Percentiles rank a stretch among this genome's conserved stretches.
phyloP scores from a whole-genome alignment of 2,329 filamentous ascomycete species.

The Phaeosphaeria sp. region DNA sequence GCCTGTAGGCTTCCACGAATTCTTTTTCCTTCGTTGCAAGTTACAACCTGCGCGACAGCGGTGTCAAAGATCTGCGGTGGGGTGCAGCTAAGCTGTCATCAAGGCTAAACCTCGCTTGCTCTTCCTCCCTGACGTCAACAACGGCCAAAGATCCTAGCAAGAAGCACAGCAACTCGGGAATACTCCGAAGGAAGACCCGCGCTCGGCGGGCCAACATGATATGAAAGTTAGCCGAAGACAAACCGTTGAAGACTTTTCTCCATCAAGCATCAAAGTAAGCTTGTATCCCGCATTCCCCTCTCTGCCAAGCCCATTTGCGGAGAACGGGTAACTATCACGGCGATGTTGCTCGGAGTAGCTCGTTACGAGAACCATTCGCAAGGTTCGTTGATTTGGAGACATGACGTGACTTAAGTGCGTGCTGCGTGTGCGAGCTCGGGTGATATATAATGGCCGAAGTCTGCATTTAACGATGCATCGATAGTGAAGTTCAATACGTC shows the following conservation, averaged over 20 bases:
- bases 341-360: conserved; percentile 8
- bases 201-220: neutral
- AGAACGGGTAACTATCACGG: conserved; percentile 16
- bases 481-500: neutral
- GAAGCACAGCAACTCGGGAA: neutral
- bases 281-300: conserved; percentile 12
- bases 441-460: neutral
- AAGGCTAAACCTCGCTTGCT: neutral
- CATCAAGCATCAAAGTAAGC: neutral
- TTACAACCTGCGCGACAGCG: too few species aligned
- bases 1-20: too few species aligned
- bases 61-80: too few species aligned
- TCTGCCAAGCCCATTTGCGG: conserved; percentile 21
- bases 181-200: neutral
- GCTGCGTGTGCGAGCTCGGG: neutral
- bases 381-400: neutral
- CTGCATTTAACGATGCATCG: neutral
- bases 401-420: conserved; percentile 7
- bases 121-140: neutral
- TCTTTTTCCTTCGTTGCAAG: too few species aligned
- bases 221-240: neutral
- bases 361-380: conserved; percentile 14
- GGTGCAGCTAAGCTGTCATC: neutral
- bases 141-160: neutral
- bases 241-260: neutral